A percentile compares a stretch with the other conserved stretches of the same genome.
Conservation (phyloP, 768 basidiomycete genomes). For the Mycena latifolia region DNA sequence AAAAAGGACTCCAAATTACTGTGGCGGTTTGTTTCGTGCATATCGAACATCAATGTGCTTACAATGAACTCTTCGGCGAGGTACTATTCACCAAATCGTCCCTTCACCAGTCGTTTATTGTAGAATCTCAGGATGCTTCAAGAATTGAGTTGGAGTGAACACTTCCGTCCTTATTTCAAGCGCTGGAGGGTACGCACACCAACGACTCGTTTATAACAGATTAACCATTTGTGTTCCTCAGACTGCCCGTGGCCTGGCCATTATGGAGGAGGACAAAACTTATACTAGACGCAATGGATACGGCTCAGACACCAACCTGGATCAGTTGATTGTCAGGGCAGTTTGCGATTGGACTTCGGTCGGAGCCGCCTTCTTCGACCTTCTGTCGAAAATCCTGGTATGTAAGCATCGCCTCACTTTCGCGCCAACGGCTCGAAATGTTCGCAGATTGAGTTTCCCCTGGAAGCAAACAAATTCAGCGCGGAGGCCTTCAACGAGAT, state of each 20-base stretch:
- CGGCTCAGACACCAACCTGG: background rate
- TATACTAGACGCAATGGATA: background rate
- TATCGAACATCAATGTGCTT: background rate
- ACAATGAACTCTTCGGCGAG: background rate
- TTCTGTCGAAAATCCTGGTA: conserved; percentile 1
- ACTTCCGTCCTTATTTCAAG: conserved; percentile 6
- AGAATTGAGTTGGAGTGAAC: conserved; percentile 1
- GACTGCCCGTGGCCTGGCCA: background rate
- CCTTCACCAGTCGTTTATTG: background rate
- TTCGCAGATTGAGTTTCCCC: background rate
- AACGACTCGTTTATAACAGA: background rate
- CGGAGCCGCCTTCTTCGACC: background rate
- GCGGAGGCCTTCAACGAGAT: background rate
- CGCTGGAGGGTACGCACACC: background rate
- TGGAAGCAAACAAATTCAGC: conserved; percentile 1
- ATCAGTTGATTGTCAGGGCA: background rate
- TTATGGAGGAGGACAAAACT: background rate
- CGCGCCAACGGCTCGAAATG: background rate
- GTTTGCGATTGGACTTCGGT: background rate
- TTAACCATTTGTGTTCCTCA: background rate
- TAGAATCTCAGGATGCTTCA: background rate
- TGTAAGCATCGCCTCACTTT: background rate
- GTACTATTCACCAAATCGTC: background rate
- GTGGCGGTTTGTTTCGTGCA: conserved; percentile 18
- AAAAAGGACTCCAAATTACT: conserved; percentile 2